Evolutionary conservation across 306 rosid genomes (phyloP).

Genomic region (Spatholobus suberectus): DNA sequence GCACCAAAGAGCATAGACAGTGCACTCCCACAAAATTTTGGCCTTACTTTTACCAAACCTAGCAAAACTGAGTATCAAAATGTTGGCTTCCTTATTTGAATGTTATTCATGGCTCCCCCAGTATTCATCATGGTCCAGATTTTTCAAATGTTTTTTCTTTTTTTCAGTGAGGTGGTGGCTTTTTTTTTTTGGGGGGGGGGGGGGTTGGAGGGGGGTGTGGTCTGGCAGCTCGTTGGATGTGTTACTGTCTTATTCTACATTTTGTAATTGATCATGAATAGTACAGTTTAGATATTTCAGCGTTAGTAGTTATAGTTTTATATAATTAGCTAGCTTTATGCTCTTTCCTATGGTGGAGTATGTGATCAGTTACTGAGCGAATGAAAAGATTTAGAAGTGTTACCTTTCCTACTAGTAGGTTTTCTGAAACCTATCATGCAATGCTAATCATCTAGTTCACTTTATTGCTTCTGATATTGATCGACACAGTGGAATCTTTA

Average conservation of each 20-base stretch:
- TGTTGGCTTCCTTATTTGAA: no score
- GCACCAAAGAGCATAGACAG: not conserved
- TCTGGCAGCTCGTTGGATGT: no score
- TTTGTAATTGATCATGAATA: not conserved
- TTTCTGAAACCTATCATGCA: not conserved
- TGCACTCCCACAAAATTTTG: no score
- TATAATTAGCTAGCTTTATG: not conserved
- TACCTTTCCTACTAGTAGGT: not conserved
- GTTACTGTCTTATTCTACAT: not conserved
- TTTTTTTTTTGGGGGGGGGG: no score
- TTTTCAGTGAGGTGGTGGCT: no score
- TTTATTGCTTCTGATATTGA: not conserved
- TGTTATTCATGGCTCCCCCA: no score
- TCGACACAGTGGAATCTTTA: not conserved
- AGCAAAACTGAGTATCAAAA: no score
- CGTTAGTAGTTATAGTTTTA: not conserved
- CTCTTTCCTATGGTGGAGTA: not conserved
- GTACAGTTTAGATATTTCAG: not conserved
- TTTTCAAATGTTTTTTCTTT: no score
- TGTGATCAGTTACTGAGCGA: conserved; percentile 4
- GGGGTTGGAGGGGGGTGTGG: no score
- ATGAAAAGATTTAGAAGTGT: not conserved
- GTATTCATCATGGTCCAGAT: no score
- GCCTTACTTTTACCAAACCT: no score
- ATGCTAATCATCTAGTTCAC: not conserved